Conservation (phyloP, 352 stramenopile genomes). For the Aphanomyces euteiches region DNA sequence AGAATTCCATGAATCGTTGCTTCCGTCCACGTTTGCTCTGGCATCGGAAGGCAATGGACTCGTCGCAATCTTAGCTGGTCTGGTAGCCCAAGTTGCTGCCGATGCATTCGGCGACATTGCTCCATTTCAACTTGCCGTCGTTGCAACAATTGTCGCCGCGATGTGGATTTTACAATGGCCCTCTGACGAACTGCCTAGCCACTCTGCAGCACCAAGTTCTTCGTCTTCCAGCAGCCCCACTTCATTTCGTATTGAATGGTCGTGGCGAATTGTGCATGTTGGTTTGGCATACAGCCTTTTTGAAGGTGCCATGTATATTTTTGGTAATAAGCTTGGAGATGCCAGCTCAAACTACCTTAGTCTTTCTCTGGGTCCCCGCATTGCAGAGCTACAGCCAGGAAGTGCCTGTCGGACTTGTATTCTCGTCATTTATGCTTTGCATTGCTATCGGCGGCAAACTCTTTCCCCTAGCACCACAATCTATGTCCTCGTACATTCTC, state of each 20-base stretch:
- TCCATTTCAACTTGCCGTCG: slow-evolving; percentile 92
- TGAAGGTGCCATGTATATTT: slow-evolving; percentile 96
- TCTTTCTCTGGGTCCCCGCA: slow-evolving; percentile 97
- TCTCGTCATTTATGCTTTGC: slow-evolving; percentile 96
- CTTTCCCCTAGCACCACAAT: slow-evolving; percentile 41
- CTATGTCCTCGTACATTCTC: slow-evolving; percentile 38
- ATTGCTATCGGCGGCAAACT: slow-evolving; percentile 94
- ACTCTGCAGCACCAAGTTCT: background rate
- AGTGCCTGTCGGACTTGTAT: slow-evolving; percentile 91
- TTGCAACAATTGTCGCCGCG: slow-evolving; percentile 83
- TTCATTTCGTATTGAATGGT: background rate
- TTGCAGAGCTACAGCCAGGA: slow-evolving; percentile 52
- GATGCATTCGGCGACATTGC: slow-evolving; percentile 91
- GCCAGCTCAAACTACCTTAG: slow-evolving; percentile 42
- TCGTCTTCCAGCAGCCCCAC: background rate
- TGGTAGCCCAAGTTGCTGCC: slow-evolving; percentile 90
- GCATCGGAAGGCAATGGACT: slow-evolving; percentile 92
- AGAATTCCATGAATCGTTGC: slow-evolving; percentile 85
- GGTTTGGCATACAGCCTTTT: slow-evolving; percentile 92
- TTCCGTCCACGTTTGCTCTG: slow-evolving; percentile 90
- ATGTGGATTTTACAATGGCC: slow-evolving; percentile 85
- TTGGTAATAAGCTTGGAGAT: slow-evolving; percentile 56
- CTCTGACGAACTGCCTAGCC: slow-evolving; percentile 27
- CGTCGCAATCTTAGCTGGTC: slow-evolving; percentile 90
- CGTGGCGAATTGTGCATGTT: slow-evolving; percentile 56